Evolutionary conservation across 371 early-diverging fungal genomes (phyloP), one percentile per base, ranked within the genome.

Genomic region (Mortierella sp.): DNA sequence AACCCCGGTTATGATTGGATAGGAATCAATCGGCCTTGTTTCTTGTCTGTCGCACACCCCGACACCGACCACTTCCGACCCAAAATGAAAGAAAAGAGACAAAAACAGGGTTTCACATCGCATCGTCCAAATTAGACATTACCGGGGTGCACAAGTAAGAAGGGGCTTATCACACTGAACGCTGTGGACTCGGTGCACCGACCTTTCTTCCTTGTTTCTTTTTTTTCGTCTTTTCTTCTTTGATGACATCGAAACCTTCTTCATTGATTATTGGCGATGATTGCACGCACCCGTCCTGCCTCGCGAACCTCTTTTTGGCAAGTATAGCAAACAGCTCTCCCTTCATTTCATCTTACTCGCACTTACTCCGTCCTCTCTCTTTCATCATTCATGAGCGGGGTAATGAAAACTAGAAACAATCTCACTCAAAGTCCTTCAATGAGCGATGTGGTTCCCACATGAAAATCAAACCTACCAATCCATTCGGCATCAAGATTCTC

Each of bases 91-190:
- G n/a, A 58, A 58, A 28, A 19, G 31, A 6, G n/a, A n/a, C n/a
- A n/a, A n/a, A n/a, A n/a, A n/a, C n/a, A n/a, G n/a, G n/a, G 65
- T 65, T 21, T 65, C 65, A 65, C 38, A 34, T 65, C 65, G 65
- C 65, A 65, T 65, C 65, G 31, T 38, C 65, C 65, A 65, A 65
- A 65, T 38, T 65, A 14, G 65, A 65, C 5, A 19, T 65, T 65
- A 65, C 65, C 65, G 38, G 65, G 19, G 9, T 57, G 7, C 0
- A 57, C 24, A 54, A 1, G 54, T 21, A 54, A 31, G 16, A 60
- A 65, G 65, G 65, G 65, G 65, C 38, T 65, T 65, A 65, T 65
- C 65, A 65, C 65, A 65, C 14, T 3, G 3, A 10, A 10, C 31
- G 5, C 14, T 14, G 28, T 57, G 11, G n/a, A 60, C 5, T 13